Percentiles rank a stretch among this genome's conserved stretches.
Conservation (phyloP, 2,329 filamentous ascomycete genomes). For the Penicillium sp. region DNA sequence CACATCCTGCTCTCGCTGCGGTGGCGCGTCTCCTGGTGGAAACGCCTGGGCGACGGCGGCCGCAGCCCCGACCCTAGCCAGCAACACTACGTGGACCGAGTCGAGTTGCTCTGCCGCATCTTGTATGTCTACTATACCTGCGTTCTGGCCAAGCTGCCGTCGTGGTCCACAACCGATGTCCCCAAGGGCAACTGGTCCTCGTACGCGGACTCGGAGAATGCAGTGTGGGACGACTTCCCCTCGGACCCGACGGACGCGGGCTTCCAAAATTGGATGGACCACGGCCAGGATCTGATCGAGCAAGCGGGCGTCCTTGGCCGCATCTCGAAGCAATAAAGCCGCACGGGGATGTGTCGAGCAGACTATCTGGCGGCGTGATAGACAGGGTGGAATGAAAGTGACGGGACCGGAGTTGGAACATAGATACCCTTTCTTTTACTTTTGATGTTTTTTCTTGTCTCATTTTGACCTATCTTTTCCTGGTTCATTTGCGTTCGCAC, state of each 20-base stretch:
- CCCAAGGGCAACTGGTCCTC: slow-evolving; percentile 42
- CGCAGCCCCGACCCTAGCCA: slow-evolving; percentile 35
- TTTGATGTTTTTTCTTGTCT: too few relatives aligned
- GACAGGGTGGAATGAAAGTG: slow-evolving; percentile 9
- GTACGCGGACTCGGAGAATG: slow-evolving; percentile 42
- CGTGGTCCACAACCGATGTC: slow-evolving; percentile 37
- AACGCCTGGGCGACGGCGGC: slow-evolving; percentile 41
- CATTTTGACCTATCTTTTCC: slow-evolving; percentile 10
- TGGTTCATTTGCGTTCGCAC: slow-evolving; percentile 16
- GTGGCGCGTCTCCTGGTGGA: slow-evolving; percentile 49
- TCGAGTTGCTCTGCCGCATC: slow-evolving; percentile 43
- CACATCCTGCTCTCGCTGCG: slow-evolving; percentile 44
- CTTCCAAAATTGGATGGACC: slow-evolving; percentile 43
- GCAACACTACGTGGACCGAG: slow-evolving; percentile 42
- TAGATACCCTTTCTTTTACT: slow-evolving; percentile 37
- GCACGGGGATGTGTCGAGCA: slow-evolving; percentile 6
- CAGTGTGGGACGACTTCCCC: slow-evolving; percentile 46
- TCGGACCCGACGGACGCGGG: slow-evolving; percentile 38
- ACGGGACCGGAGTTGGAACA: slow-evolving; percentile 29
- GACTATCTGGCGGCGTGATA: too few relatives aligned
- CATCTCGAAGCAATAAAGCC: slow-evolving; percentile 21
- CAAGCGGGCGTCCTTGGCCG: slow-evolving; percentile 39
- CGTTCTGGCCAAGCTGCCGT: slow-evolving; percentile 42
- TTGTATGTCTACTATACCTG: slow-evolving; percentile 49
- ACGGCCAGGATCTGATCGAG: slow-evolving; percentile 40